A percentile compares a stretch with the other conserved stretches of the same genome.
Evolutionary conservation across 805 yeast species (phyloP).

Genomic region (Wickerhamiella dianesei): DNA sequence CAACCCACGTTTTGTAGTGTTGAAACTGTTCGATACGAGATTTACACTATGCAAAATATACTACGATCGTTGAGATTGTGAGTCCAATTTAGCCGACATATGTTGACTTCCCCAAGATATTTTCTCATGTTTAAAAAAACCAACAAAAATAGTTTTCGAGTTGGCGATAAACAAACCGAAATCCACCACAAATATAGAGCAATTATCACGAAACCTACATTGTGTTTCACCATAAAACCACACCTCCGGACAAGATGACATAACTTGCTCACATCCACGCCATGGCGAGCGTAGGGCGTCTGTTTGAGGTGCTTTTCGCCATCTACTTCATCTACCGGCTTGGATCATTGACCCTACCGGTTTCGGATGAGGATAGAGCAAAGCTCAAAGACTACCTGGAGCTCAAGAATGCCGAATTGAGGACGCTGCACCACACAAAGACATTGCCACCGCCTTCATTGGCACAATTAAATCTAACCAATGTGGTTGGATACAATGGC

Average conservation of each 20-base stretch:
- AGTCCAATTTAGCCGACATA: neutral
- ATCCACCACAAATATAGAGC: no score
- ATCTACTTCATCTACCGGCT: neutral
- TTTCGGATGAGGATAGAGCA: slow-evolving; percentile 25
- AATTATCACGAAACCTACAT: neutral
- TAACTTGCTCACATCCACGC: neutral
- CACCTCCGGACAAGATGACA: neutral
- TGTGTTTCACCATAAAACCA: no score
- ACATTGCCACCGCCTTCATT: slow-evolving; percentile 27
- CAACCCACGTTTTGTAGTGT: no score
- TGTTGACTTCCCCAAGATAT: neutral
- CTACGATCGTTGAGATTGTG: no score
- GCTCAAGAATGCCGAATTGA: slow-evolving; percentile 23
- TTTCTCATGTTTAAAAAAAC: no score
- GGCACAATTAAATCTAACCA: slow-evolving; percentile 4
- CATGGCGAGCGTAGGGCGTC: neutral
- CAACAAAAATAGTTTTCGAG: no score
- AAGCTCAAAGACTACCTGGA: slow-evolving; percentile 30
- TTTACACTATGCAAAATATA: no score
- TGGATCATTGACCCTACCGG: slow-evolving; percentile 9
- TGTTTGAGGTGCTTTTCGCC: neutral
- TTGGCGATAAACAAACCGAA: no score
- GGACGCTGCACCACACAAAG: slow-evolving; percentile 30
- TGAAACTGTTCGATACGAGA: no score
- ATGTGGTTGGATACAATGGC: neutral